Evolutionary conservation across 73 alveolate species (phyloP).

Genomic region (Paramecium sonneborni): DNA sequence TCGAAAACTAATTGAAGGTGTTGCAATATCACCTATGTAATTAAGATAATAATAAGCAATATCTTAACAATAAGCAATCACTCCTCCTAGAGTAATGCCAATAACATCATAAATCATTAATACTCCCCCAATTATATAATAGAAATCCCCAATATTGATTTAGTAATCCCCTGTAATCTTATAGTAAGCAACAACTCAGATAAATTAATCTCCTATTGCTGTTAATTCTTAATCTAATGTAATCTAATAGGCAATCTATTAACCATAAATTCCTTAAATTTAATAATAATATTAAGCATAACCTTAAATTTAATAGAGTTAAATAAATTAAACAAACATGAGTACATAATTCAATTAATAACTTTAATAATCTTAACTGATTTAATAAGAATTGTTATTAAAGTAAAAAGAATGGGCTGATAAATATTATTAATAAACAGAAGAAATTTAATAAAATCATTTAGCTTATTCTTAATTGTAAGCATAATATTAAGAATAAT

Average conservation of each 20-base stretch:
- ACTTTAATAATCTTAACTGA: not conserved
- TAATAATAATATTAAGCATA: not conserved
- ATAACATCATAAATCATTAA: not conserved
- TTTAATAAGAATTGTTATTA: not conserved
- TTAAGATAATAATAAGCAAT: too few species aligned
- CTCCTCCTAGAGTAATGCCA: not conserved
- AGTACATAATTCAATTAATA: not conserved
- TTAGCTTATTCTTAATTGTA: not conserved
- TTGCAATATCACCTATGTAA: constrained; percentile 10
- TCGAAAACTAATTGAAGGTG: not conserved
- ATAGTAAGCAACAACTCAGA: not conserved
- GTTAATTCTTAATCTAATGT: not conserved
- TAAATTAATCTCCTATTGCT: not conserved
- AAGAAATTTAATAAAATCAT: not conserved
- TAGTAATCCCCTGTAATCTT: not conserved
- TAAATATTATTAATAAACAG: not conserved
- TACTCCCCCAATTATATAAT: not conserved
- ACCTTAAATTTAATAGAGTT: not conserved
- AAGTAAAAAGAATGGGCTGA: not conserved
- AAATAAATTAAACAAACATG: not conserved
- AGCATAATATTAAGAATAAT: not conserved
- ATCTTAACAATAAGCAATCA: not conserved
- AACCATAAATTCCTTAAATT: not conserved
- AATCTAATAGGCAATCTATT: not conserved
- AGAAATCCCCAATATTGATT: not conserved